Conservation (phyloP, 257 asterid genomes). For the Rubia yunnanensis region DNA sequence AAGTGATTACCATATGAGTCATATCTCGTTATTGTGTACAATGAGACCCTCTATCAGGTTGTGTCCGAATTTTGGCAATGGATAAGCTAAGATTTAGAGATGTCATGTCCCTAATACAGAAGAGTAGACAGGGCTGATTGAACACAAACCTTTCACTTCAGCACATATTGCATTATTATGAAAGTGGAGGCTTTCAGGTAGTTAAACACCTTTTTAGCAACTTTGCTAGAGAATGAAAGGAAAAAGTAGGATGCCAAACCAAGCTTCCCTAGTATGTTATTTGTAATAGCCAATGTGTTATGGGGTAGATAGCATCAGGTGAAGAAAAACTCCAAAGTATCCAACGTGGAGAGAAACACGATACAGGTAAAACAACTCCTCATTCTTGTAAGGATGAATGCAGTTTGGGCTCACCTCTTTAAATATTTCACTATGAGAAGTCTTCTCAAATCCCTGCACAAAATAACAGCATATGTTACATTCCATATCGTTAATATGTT, state of each 20-base stretch:
- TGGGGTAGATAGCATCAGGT: background rate
- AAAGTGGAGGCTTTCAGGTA: background rate
- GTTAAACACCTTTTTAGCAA: background rate
- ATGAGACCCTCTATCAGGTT: background rate
- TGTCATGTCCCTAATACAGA: background rate
- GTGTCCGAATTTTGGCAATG: background rate
- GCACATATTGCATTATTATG: background rate
- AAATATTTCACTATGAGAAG: conserved; percentile 64
- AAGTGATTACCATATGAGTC: background rate
- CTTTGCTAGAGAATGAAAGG: background rate
- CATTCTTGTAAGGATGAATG: conserved; percentile 3
- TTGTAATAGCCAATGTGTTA: background rate
- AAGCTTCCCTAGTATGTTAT: background rate
- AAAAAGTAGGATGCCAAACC: background rate
- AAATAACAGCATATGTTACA: conserved; percentile 7
- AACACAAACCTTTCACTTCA: background rate
- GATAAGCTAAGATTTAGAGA: background rate
- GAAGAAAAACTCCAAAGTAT: background rate
- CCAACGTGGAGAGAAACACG: background rate
- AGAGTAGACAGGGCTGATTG: background rate
- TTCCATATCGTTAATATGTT: conserved; percentile 4
- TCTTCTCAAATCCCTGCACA: conserved; percentile 60
- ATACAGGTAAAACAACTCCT: background rate
- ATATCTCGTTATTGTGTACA: background rate
- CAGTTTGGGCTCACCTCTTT: conserved; percentile 48